Evolutionary conservation across 2,329 filamentous ascomycete species (phyloP).

Genomic region (Apiospora sp.): DNA sequence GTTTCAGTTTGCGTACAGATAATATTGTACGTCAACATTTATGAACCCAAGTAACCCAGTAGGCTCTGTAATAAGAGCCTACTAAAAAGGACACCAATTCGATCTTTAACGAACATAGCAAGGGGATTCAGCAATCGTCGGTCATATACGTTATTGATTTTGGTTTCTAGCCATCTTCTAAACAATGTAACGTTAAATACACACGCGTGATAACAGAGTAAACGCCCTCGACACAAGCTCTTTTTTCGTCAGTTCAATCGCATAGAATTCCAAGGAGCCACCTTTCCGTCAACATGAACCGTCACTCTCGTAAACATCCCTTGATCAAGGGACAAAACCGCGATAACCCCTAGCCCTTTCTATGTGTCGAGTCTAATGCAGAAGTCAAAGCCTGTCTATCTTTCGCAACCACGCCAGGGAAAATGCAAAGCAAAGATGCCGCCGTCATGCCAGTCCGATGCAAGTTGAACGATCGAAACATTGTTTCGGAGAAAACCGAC

Average conservation of each 20-base stretch:
- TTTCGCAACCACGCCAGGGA: slow-evolving; percentile 41
- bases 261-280: slow-evolving; percentile 22
- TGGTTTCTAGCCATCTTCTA: slow-evolving; percentile 26
- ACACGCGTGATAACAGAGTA: slow-evolving; percentile 13
- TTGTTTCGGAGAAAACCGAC: slow-evolving; percentile 35
- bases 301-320: slow-evolving; percentile 41
- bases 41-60: too few species aligned
- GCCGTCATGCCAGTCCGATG: slow-evolving; percentile 44
- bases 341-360: slow-evolving; percentile 37
- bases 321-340: slow-evolving; percentile 23
- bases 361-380: slow-evolving; percentile 47
- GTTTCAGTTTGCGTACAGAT: neutral
- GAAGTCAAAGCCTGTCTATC: slow-evolving; percentile 44
- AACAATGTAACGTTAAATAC: slow-evolving; percentile 33
- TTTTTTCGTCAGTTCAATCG: slow-evolving; percentile 32
- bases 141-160: slow-evolving; percentile 17
- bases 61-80: too few species aligned
- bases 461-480: slow-evolving; percentile 41
- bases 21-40: too few species aligned
- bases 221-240: slow-evolving; percentile 30
- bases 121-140: neutral
- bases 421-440: slow-evolving; percentile 46
- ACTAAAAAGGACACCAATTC: too few species aligned
- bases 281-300: slow-evolving; percentile 31
- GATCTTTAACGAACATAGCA: neutral